phyloP scores from a whole-genome alignment of 257 asterid species.

The Primulina eburnea region DNA sequence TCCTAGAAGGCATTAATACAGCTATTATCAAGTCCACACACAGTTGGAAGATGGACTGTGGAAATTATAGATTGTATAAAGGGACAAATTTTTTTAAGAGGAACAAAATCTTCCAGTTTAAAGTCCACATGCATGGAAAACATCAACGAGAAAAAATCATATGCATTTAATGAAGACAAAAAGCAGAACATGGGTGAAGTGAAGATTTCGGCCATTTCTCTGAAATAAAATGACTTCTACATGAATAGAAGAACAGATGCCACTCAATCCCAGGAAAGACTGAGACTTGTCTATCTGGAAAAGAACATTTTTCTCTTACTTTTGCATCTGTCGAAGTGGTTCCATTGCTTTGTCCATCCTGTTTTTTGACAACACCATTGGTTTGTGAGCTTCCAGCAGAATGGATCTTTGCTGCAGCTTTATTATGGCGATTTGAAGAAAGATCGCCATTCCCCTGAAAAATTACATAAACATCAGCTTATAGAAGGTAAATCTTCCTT shows the following conservation, averaged over 20 bases:
- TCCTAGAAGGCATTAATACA: slow-evolving; percentile 69
- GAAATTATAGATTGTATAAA: slow-evolving; percentile 1
- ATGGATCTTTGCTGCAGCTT: slow-evolving; percentile 45
- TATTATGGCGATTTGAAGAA: slow-evolving; percentile 61
- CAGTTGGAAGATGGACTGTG: slow-evolving; percentile 19
- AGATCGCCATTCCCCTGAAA: slow-evolving; percentile 75
- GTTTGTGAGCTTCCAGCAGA: slow-evolving; percentile 52
- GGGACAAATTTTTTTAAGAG: neutral
- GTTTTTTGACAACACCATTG: slow-evolving; percentile 48
- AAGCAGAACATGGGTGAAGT: slow-evolving; percentile 6
- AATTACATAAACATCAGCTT: slow-evolving; percentile 22
- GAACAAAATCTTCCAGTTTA: slow-evolving; percentile 17
- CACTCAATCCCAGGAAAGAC: neutral
- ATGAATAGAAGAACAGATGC: neutral
- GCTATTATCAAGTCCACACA: slow-evolving; percentile 40
- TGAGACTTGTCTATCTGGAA: slow-evolving; percentile 21
- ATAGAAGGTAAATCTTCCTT: slow-evolving; percentile 19
- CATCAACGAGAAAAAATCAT: slow-evolving; percentile 1
- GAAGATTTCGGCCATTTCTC: neutral
- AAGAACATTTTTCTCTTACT: slow-evolving; percentile 39
- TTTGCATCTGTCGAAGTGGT: slow-evolving; percentile 45
- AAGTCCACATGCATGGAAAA: slow-evolving; percentile 5
- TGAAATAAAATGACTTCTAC: neutral
- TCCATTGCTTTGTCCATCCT: slow-evolving; percentile 67
- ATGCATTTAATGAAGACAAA: slow-evolving; percentile 14